Evolutionary conservation across 768 basidiomycete genomes (phyloP), one percentile per base, ranked within the genome.

Genomic region (Favolaschia claudopus): DNA sequence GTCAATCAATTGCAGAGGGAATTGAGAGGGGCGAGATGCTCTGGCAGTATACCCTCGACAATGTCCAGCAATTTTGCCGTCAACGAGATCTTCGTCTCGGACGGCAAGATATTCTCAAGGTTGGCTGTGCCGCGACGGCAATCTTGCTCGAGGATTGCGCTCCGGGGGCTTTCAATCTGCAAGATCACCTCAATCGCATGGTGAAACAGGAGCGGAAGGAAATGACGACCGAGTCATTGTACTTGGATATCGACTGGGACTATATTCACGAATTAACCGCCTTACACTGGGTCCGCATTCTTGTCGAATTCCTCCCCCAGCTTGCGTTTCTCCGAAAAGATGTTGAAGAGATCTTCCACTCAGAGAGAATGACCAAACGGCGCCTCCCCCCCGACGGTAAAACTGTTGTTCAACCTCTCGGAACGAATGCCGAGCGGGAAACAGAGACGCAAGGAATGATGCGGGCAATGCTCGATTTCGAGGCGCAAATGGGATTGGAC

Each of bases 121-220:
- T 69, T 22, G 69, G 69, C 1, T 59, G 65, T 1, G 65, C 71
- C 2, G 69, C 55, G 8, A 68, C 65, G 1, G 60, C 61, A n/a
- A 49, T 49, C 13, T 27, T 49, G 10, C 52, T 60, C 1, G 48
- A 63, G 1, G 60, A 69, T 45, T 65, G 51, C 48, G 61, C 63
- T 24, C 59, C 64, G 17, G 57, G 54, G 5, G 67, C 67, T 1
- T 45, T 45, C 17, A n/a, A 45, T n/a, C 44, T 45, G 7, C 44
- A 29, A n/a, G 44, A 45, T 31, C 44, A 45, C 50, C 36, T 49
- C 15, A 33, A 36, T 17, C 61, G 62, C 7, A 44, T 70, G 1
- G 37, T 37, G 19, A 47, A 66, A 20, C 63, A 59, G 44, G 38
- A 63, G 27, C 55, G 70, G 10, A 28, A 13, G 5, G 33, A 42